Conservation (phyloP, 2,329 filamentous ascomycete species). For the Venturia nashicola region DNA sequence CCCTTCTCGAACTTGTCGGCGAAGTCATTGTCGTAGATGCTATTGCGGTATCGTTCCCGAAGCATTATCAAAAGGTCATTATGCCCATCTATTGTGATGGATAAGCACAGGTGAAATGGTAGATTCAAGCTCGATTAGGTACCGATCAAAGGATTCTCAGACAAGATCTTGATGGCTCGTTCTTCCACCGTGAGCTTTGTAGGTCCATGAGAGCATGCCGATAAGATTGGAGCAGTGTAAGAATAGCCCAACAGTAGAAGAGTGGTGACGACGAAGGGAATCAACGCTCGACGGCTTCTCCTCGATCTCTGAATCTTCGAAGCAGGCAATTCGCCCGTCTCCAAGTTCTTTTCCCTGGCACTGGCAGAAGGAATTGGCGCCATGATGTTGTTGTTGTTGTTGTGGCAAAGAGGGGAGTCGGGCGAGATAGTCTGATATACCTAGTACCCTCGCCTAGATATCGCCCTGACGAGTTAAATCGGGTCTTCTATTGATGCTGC, state of each 20-base stretch:
- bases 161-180: slow-evolving; percentile 22
- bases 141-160: slow-evolving; percentile 29
- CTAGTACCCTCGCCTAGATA: neutral
- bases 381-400: neutral
- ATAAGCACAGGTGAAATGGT: neutral
- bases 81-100: slow-evolving; percentile 56
- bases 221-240: neutral
- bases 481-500: neutral
- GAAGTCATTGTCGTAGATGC: slow-evolving; percentile 65
- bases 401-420: neutral
- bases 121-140: neutral
- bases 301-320: neutral
- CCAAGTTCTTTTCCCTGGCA: neutral
- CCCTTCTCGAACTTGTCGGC: slow-evolving; percentile 62
- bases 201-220: neutral
- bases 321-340: neutral
- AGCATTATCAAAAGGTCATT: slow-evolving; percentile 74
- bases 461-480: neutral
- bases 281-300: neutral
- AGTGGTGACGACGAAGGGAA: neutral
- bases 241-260: neutral
- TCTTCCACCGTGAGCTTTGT: slow-evolving; percentile 16
- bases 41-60: slow-evolving; percentile 55
- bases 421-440: neutral
- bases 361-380: neutral